Evolutionary conservation across 148 eudicot species (phyloP).

Genomic region (Silene conica): DNA sequence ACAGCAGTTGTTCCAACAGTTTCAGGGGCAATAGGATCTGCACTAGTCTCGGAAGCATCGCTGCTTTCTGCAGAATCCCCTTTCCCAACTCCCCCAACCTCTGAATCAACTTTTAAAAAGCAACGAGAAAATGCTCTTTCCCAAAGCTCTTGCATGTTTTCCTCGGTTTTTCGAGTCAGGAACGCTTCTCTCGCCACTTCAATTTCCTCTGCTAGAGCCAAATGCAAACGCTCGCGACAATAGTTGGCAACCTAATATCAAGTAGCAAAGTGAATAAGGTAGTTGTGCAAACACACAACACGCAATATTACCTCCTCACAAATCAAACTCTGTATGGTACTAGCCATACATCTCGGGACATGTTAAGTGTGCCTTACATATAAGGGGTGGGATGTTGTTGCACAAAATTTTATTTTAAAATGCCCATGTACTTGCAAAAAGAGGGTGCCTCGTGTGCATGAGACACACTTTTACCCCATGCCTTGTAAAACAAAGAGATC

Average conservation of each 20-base stretch:
- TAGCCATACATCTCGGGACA: too few relatives aligned
- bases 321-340: too few relatives aligned
- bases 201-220: slow-evolving; percentile 44
- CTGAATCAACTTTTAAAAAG: slow-evolving; percentile 52
- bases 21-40: slow-evolving; percentile 45
- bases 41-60: slow-evolving; percentile 21
- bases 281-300: background rate
- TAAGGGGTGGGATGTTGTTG: too few relatives aligned
- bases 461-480: background rate
- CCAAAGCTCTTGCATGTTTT: slow-evolving; percentile 39
- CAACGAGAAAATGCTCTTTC: slow-evolving; percentile 38
- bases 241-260: slow-evolving; percentile 47
- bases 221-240: slow-evolving; percentile 52
- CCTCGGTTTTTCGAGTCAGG: slow-evolving; percentile 15
- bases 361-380: too few relatives aligned
- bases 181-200: slow-evolving; percentile 26
- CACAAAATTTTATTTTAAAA: background rate
- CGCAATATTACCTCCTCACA: background rate
- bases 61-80: slow-evolving; percentile 19
- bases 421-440: background rate
- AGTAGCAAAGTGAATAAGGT: slow-evolving; percentile 2
- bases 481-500: too few relatives aligned
- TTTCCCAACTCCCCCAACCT: slow-evolving; percentile 36
- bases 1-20: slow-evolving; percentile 63
- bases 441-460: background rate